Evolutionary conservation across 2,329 filamentous ascomycete species (phyloP).

Genomic region (Mollisiaceae sp.): DNA sequence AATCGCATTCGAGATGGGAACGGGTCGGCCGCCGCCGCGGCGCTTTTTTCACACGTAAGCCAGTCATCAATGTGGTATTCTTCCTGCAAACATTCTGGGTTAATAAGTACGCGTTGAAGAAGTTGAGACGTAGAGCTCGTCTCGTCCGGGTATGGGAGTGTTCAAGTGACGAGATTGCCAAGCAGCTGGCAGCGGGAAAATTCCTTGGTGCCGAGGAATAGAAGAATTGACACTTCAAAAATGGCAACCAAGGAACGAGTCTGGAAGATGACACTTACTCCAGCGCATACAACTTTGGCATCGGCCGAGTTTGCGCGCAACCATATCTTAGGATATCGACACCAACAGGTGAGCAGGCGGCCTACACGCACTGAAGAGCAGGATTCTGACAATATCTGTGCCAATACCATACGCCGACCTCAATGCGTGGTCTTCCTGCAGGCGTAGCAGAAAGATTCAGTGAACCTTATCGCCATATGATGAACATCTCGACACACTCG

Average conservation of each 20-base stretch:
- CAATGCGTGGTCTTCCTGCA: slow-evolving; percentile 7
- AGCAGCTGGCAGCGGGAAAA: not conserved
- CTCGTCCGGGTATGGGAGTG: not conserved
- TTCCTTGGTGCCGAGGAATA: not conserved
- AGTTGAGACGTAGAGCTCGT: not conserved
- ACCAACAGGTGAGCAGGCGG: not conserved
- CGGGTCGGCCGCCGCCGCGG: not conserved
- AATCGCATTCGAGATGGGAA: not conserved
- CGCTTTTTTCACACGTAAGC: not conserved
- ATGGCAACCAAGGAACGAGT: not conserved
- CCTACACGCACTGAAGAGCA: not conserved
- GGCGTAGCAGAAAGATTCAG: slow-evolving; percentile 9
- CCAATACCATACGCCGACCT: slow-evolving; percentile 8
- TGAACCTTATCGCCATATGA: slow-evolving; percentile 12
- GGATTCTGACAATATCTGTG: not conserved
- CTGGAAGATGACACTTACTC: not conserved
- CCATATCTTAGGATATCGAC: not conserved
- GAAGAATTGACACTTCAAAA: not conserved
- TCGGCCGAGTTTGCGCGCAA: not conserved
- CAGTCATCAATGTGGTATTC: not conserved
- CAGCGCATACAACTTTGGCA: not conserved
- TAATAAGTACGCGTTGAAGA: not conserved
- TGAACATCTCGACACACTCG: slow-evolving; percentile 15
- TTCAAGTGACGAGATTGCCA: not conserved
- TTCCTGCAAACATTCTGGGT: not conserved